phyloP scores from a whole-genome alignment of 116 monocot genomes.

The Cymodocea nodosa region DNA sequence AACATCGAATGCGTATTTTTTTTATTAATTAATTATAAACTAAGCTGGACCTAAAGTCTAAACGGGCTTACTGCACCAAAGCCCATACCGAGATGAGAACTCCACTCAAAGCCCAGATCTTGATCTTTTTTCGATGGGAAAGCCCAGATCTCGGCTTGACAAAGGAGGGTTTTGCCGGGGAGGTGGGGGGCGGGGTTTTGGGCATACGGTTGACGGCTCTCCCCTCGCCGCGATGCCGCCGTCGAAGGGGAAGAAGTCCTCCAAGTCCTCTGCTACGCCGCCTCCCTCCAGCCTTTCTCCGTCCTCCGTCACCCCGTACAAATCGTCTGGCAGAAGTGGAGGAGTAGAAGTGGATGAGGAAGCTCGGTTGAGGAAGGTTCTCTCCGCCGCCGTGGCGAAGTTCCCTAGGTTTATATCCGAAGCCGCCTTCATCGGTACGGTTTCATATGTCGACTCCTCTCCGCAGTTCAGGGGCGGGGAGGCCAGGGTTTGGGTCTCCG shows the following conservation, averaged over 20 bases:
- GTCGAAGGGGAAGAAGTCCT: slow-evolving; percentile 35
- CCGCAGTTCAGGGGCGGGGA: slow-evolving; percentile 12
- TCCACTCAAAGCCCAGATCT: too few relatives aligned
- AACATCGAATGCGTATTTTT: too few relatives aligned
- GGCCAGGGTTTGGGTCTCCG: slow-evolving; percentile 58
- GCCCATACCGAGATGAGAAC: too few relatives aligned
- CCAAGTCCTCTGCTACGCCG: slow-evolving; percentile 4
- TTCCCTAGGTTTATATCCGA: slow-evolving; percentile 43
- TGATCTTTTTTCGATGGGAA: too few relatives aligned
- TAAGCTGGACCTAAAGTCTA: too few relatives aligned
- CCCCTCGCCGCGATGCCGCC: slow-evolving; percentile 15
- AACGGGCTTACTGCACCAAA: too few relatives aligned
- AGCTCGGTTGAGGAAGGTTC: slow-evolving; percentile 7
- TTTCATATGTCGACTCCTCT: slow-evolving; percentile 27
- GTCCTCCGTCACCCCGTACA: slow-evolving; percentile 4
- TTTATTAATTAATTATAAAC: too few relatives aligned
- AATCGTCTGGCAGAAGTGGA: slow-evolving; percentile 2
- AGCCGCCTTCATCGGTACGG: slow-evolving; percentile 31
- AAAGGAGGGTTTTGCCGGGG: background rate
- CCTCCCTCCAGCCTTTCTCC: too few relatives aligned
- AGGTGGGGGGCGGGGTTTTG: background rate
- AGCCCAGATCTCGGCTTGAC: background rate
- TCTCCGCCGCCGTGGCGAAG: slow-evolving; percentile 28
- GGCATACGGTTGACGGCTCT: background rate
- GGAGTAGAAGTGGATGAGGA: slow-evolving; percentile 10